A percentile compares a stretch with the other conserved stretches of the same genome.
Evolutionary conservation across 208 protist genomes (phyloP).

Genomic region (Trypanosoma mega): DNA sequence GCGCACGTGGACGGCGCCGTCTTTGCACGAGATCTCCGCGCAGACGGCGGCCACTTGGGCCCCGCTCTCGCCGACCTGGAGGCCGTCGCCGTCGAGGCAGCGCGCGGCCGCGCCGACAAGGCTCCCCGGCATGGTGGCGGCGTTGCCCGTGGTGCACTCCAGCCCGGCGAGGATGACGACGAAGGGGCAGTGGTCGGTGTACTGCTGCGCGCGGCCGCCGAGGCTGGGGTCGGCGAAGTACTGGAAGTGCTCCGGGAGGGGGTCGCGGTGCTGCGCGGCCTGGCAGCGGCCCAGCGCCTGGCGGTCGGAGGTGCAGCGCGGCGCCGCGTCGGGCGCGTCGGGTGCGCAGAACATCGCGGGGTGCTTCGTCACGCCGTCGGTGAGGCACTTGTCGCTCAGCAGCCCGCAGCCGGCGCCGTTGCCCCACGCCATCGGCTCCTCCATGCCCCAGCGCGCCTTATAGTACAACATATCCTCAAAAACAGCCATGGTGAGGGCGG

Average conservation of each 20-base stretch:
- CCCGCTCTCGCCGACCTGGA: neutral
- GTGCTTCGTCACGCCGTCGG: conserved; percentile 21
- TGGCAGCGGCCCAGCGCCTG: conserved; percentile 20
- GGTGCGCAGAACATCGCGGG: conserved; percentile 43
- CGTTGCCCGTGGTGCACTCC: conserved; percentile 7
- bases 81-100: conserved; percentile 3
- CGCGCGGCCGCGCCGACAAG: neutral
- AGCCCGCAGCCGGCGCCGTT: conserved; percentile 46
- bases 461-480: conserved; percentile 82
- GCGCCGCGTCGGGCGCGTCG: neutral
- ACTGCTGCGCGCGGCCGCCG: conserved; percentile 13
- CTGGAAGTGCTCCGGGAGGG: conserved; percentile 26
- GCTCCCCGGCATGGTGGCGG: conserved; percentile 11
- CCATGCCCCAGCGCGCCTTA: conserved; percentile 42
- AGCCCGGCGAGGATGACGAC: conserved; percentile 12
- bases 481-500: conserved; percentile 60
- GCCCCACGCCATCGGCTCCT: conserved; percentile 68
- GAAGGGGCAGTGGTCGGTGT: conserved; percentile 46
- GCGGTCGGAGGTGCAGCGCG: conserved; percentile 35
- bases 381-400: conserved; percentile 38
- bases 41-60: conserved; percentile 5
- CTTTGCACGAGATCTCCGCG: conserved; percentile 13
- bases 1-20: neutral
- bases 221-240: conserved; percentile 28
- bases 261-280: neutral